Evolutionary conservation across 208 protist species (phyloP), one percentile per base, ranked within the genome.

Genomic region (Balamuthia mandrillaris): DNA sequence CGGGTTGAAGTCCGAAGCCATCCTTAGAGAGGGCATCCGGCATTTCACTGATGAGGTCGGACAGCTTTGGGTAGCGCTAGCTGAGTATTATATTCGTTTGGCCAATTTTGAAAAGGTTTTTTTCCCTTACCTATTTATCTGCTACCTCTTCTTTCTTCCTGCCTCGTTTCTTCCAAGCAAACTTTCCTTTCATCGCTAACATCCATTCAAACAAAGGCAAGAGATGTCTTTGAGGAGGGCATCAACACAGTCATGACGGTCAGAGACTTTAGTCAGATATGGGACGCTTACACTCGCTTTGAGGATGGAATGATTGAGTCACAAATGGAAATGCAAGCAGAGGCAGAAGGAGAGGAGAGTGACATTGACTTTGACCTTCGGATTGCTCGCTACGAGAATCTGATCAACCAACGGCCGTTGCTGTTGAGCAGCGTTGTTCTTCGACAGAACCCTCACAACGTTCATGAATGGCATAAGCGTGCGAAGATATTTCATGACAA

Each of bases 151-250:
- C 24, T 82, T 86, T 9, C 24, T 7, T n/a, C n/a, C 21, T n/a
- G 18, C 49, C n/a, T 56, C 49, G 18, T 56, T 79, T 16, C 49
- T 56, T 56, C 21, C n/a, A 56, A 27, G 18, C 49, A 56, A 18
- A 56, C 18, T 56, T 18, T n/a, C 65, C 16, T 18, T 35, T 16
- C n/a, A n/a, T n/a, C n/a, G n/a, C n/a, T n/a, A n/a, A n/a, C n/a
- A n/a, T n/a, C 7, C 70, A 18, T 84, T 60, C 21, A 49, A 68
- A 47, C 89, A 91, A 65, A 94, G 82, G 94, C 96, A 12, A 85
- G 95, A 35, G 94, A 97, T 86, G 89, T 97, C 18, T 98, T 95
- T 85, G 96, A 98, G 83, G 95, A 98, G 84, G 95, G 68, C 31
- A 90, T 97, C 42, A 3, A 33, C 2, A 90, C 81, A 1, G 95